A percentile compares a stretch with the other conserved stretches of the same genome.
Evolutionary conservation across 1,139 yeast genomes (phyloP).

Genomic region (Suhomyces wounanorum): DNA sequence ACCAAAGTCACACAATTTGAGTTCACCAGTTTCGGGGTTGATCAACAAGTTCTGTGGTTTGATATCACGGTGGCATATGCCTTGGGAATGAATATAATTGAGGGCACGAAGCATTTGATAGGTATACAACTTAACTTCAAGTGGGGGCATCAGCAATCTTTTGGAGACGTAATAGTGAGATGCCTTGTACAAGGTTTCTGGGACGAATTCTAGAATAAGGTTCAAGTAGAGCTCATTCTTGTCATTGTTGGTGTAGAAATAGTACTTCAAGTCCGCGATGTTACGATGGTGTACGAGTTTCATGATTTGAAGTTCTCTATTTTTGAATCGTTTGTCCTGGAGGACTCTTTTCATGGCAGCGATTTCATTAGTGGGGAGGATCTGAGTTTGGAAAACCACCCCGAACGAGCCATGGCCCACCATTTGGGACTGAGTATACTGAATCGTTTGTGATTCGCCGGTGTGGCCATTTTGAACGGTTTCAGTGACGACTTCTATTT

Average conservation of each 20-base stretch:
- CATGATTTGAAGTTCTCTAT: slow-evolving; percentile 96
- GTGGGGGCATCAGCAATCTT: slow-evolving; percentile 79
- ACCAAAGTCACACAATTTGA: slow-evolving; percentile 97
- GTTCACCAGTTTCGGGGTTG: slow-evolving; percentile 79
- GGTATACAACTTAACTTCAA: slow-evolving; percentile 87
- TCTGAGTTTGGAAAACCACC: slow-evolving; percentile 85
- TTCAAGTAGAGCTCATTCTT: slow-evolving; percentile 82
- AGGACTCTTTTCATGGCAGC: slow-evolving; percentile 94
- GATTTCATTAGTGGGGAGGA: slow-evolving; percentile 70
- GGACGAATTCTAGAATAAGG: slow-evolving; percentile 86
- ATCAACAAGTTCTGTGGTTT: slow-evolving; percentile 93
- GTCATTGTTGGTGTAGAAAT: slow-evolving; percentile 81
- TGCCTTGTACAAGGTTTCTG: slow-evolving; percentile 92
- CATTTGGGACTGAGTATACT: slow-evolving; percentile 76
- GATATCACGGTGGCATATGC: slow-evolving; percentile 96
- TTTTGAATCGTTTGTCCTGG: slow-evolving; percentile 94
- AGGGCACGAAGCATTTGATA: slow-evolving; percentile 90
- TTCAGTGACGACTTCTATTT: slow-evolving; percentile 64
- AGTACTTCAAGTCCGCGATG: slow-evolving; percentile 85
- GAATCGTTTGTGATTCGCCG: slow-evolving; percentile 60
- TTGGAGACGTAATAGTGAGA: slow-evolving; percentile 78
- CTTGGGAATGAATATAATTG: slow-evolving; percentile 86
- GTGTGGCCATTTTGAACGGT: slow-evolving; percentile 75
- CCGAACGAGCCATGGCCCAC: slow-evolving; percentile 99
- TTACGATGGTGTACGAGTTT: slow-evolving; percentile 83